Base-by-base conservation (phyloP, 495 filamentous ascomycete genomes). In the Penicillium bovifimosum region DNA sequence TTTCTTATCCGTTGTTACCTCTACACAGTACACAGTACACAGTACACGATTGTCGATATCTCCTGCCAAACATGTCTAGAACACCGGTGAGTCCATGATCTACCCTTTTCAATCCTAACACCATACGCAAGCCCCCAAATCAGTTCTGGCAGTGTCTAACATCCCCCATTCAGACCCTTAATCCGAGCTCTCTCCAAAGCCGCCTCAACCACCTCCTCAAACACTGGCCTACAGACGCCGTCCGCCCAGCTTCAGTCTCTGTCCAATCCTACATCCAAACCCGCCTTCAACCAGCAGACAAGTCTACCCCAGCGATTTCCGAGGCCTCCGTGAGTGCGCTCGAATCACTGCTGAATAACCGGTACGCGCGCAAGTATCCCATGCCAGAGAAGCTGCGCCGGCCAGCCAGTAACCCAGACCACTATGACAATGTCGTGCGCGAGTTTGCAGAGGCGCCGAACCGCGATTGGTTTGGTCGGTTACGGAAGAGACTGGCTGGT, bases 141-240 rank as follows among this genome's bases (percentile, higher is more conserved):
- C 17, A 52, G 13, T 29, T 10, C 16, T 24, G 20, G 20, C 20
- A 24, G 20, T 24, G 20, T 48, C 64, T 64, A 50, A 57, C 46
- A 58, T 50, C 14, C 16, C 31, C 16, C 31, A 52, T 24, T 33
- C 64, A 54, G 55, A 48, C 76, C 65, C 62, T 74, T 54, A 69
- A 56, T 61, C 60, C 74, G 65, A 60, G 76, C 68, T 65, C 81
- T 75, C 63, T 83, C 83, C 75, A 74, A 82, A 50, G 83, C 78
- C 70, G 83, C 53, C 56, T 76, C 34, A 53, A 66, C 8, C 65
- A 73, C 43, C 56, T 86, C 53, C 72, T 95, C 47, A 72, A 77
- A 56, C 83, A 80, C 59, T 96, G 90, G 90, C 91, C 91, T 41
- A 74, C 76, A 53, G 88, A 95, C 64, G 62, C 69, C 36, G 80